Evolutionary conservation across 352 stramenopile genomes (phyloP).

Genomic region (Hyaloperonospora brassicae): DNA sequence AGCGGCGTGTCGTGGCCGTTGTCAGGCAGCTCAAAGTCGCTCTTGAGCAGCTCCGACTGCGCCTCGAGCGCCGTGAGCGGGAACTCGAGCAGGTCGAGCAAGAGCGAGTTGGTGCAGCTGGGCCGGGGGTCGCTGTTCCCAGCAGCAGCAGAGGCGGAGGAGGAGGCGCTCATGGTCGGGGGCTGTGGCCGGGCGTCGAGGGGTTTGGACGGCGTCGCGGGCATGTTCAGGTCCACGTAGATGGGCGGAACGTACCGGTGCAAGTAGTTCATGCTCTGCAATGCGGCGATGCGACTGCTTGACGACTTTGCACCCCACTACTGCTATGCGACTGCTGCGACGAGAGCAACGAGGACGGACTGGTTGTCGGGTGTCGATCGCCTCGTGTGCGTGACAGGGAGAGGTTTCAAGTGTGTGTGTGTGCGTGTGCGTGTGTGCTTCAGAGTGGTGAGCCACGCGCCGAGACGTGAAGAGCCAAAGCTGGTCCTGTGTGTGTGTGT

Average conservation of each 20-base stretch:
- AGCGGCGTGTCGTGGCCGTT: conserved; percentile 21
- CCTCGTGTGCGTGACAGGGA: conserved; percentile 18
- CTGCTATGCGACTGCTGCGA: neutral
- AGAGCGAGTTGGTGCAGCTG: conserved; percentile 27
- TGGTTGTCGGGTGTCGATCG: no score
- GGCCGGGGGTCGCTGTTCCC: conserved; percentile 21
- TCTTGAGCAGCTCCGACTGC: conserved; percentile 29
- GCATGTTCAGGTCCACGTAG: conserved; percentile 36
- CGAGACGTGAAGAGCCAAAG: neutral
- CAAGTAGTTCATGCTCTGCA: conserved; percentile 25
- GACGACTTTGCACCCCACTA: neutral
- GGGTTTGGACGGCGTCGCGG: conserved; percentile 20
- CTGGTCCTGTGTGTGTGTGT: conserved; percentile 12
- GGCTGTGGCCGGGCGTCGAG: conserved; percentile 8
- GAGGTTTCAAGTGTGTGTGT: conserved; percentile 27
- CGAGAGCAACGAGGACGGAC: neutral
- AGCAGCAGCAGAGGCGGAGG: neutral
- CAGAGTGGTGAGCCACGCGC: no score
- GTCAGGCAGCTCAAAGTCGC: conserved; percentile 29
- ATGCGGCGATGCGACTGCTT: neutral
- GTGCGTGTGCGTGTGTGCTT: neutral
- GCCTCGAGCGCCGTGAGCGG: conserved; percentile 20
- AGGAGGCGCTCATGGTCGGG: neutral
- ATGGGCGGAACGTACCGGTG: conserved; percentile 35
- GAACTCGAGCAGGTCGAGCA: conserved; percentile 30